phyloP scores from a whole-genome alignment of 2,329 filamentous ascomycete species.

The Colletotrichum chrysophilum region DNA sequence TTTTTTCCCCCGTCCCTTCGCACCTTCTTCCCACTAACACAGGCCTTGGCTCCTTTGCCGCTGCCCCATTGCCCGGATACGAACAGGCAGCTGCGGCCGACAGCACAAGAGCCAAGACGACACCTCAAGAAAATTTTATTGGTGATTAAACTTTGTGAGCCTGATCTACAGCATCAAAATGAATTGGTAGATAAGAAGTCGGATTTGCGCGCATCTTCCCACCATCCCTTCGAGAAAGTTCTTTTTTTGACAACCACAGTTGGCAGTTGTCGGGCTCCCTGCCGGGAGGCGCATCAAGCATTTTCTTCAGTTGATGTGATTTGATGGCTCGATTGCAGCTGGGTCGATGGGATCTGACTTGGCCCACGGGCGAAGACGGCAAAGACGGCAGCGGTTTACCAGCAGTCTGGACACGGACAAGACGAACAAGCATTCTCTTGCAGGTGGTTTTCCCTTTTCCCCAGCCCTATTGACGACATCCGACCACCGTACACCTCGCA shows the following conservation, averaged over 20 bases:
- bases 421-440: slow-evolving; percentile 7
- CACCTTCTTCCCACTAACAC: neutral
- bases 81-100: neutral
- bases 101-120: neutral
- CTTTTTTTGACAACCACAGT: neutral
- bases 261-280: neutral
- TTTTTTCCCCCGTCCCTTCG: neutral
- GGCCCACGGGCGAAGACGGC: neutral
- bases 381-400: neutral
- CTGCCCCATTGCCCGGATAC: slow-evolving; percentile 3
- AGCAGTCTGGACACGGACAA: neutral
- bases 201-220: neutral
- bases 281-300: neutral
- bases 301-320: neutral
- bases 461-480: neutral
- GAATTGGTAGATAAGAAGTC: neutral
- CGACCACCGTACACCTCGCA: neutral
- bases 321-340: neutral
- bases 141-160: neutral
- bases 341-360: neutral
- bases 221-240: neutral
- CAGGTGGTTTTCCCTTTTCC: neutral
- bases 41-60: neutral
- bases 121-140: neutral
- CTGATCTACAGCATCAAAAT: neutral